Conservation (phyloP, 768 basidiomycete species). For the Dioszegia hungarica region DNA sequence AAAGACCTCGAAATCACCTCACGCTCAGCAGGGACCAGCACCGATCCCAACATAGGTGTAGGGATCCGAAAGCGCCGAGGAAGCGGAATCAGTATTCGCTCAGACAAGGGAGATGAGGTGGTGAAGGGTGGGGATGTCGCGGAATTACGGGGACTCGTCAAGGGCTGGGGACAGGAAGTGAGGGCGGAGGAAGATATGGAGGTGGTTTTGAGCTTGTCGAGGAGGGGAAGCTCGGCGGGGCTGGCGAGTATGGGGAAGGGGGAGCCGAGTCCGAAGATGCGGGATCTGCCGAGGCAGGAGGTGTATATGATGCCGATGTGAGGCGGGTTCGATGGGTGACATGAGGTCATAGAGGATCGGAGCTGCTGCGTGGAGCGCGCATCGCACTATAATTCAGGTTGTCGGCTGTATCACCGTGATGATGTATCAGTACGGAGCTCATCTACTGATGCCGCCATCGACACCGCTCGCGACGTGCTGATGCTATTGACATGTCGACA, state of each 20-base stretch:
- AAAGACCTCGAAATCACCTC: neutral
- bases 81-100: constrained; percentile 2
- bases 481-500: no score
- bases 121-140: constrained; percentile 9
- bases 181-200: constrained; percentile 8
- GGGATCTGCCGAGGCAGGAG: neutral
- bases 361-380: no score
- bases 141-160: constrained; percentile 5
- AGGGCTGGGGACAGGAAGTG: constrained; percentile 3
- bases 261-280: no score
- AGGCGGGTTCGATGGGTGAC: neutral
- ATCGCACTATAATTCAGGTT: no score
- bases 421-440: no score
- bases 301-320: neutral
- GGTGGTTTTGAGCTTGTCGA: constrained; percentile 4
- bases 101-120: constrained; percentile 6
- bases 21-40: neutral
- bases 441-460: no score
- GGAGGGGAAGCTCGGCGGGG: neutral
- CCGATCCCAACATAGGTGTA: neutral
- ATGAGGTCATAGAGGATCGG: no score
- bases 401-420: no score
- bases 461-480: no score
- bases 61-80: constrained; percentile 6
- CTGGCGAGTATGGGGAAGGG: neutral